Base-by-base conservation (phyloP, 164 flowering plant species). In the Aristolochia fimbriata region DNA sequence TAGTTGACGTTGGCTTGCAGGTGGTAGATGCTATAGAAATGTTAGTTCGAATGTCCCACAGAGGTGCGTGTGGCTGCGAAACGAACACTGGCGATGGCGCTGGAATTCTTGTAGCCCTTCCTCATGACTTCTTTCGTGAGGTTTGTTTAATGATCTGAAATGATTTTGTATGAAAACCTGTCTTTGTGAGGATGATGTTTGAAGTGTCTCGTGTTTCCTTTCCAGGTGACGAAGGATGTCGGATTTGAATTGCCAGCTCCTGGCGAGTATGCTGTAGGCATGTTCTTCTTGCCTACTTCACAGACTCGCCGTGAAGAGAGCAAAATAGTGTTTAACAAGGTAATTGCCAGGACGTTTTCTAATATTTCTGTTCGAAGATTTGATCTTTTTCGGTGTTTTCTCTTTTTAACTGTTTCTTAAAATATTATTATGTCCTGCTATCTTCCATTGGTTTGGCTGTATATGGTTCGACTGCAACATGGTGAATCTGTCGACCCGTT, bases 51-150 rank as follows among this genome's bases (percentile, higher is more conserved):
- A 94, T 94, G 99, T 0, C 96, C 0, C 99, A 94, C 57, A 83
- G 99, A 77, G 99, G 99, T 23, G 99, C 97, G 9, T 94, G 99
- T 73, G 99, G 99, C 0, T 94, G 99, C 47, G 99, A 94, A 73
- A 71, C 86, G 0, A 94, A 94, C 61, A 91, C 99, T 25, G 99
- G 99, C 25, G 99, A 94, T 73, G 99, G 99, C 47, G 99, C 99
- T 63, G 99, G 99, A n/a, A 78, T 94, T 76, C 96, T 94, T 50
- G 96, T 91, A 5, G 93, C 80, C 52, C 84, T 91, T 47, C 99
- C 99, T 57, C 96, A 94, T 61, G 78, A 72, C 2, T 94, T 94
- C 76, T 87, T 69, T 65, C 55, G 57, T 24, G 84, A 94, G 88
- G 99, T 63, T 62, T 61, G 64, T 62, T 22, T 64, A 11, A 16